phyloP scores from a whole-genome alignment of 805 yeast species.

The Priceomyces melissophilus region DNA sequence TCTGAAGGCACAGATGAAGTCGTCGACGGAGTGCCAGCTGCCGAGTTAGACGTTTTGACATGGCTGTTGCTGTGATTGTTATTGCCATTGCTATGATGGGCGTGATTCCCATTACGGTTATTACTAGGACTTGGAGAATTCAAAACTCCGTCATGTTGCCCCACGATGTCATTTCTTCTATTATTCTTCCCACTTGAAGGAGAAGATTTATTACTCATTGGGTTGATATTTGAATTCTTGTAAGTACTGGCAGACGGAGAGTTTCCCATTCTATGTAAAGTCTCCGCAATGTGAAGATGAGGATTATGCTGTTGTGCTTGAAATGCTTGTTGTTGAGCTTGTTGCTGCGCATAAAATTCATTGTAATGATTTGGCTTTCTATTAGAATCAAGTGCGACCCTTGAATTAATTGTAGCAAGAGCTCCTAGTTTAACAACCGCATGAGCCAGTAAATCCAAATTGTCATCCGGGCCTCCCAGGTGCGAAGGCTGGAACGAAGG shows the following conservation, averaged over 20 bases:
- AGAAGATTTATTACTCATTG: constrained; percentile 10
- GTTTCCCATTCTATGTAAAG: constrained; percentile 33
- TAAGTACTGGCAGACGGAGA: constrained; percentile 24
- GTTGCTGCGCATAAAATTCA: constrained; percentile 8
- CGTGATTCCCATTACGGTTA: constrained; percentile 12
- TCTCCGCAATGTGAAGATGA: constrained; percentile 24
- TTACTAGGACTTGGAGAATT: constrained; percentile 19
- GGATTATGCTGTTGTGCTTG: constrained; percentile 7
- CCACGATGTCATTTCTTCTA: constrained; percentile 2
- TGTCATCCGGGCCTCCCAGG: constrained; percentile 17
- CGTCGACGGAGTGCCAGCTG: constrained; percentile 9
- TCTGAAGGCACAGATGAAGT: constrained; percentile 41
- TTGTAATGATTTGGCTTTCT: constrained; percentile 23
- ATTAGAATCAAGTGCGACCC: constrained; percentile 46
- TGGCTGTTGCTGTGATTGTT: constrained; percentile 6
- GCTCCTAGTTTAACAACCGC: constrained; percentile 62
- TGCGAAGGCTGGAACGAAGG: constrained; percentile 17
- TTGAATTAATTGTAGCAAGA: constrained; percentile 57
- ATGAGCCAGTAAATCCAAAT: constrained; percentile 27
- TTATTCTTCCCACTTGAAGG: constrained; percentile 7
- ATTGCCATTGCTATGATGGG: constrained; percentile 11
- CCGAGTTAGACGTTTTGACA: constrained; percentile 2
- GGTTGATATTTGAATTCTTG: constrained; percentile 3
- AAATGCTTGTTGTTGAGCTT: constrained; percentile 10
- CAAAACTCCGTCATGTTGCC: not conserved